A percentile compares a stretch with the other conserved stretches of the same genome.
Conservation (phyloP, 305 asterid genomes). For the Salvia sclarea region DNA sequence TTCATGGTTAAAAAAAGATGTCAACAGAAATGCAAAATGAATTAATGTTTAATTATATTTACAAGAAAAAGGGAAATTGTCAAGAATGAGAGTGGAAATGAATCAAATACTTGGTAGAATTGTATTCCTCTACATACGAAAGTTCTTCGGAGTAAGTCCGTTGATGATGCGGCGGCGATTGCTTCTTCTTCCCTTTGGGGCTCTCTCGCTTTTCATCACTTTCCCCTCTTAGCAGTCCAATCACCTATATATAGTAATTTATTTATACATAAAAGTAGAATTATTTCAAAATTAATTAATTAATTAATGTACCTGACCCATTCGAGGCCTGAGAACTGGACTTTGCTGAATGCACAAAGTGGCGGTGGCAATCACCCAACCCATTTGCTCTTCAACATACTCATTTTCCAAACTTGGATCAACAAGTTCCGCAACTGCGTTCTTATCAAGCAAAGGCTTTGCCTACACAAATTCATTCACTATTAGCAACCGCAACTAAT, state of each 20-base stretch:
- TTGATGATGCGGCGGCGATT: constrained; percentile 21
- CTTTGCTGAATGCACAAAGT: constrained; percentile 46
- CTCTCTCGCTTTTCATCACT: background rate
- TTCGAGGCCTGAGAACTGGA: constrained; percentile 57
- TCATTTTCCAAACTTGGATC: constrained; percentile 52
- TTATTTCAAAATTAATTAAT: too few relatives aligned
- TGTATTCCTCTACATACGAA: constrained; percentile 54
- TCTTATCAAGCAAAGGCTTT: constrained; percentile 56
- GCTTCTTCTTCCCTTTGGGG: constrained; percentile 8
- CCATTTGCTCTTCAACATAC: constrained; percentile 45
- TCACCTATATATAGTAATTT: constrained; percentile 42
- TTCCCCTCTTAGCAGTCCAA: constrained; percentile 38
- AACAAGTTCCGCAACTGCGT: constrained; percentile 39
- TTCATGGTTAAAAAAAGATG: background rate
- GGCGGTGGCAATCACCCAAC: constrained; percentile 50
- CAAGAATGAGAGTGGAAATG: background rate
- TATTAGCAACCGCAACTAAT: too few relatives aligned
- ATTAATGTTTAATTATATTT: too few relatives aligned
- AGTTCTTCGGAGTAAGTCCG: constrained; percentile 68
- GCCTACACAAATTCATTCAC: constrained; percentile 40
- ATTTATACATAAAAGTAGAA: too few relatives aligned
- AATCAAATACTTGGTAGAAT: constrained; percentile 56
- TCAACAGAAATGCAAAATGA: background rate
- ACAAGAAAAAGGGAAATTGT: too few relatives aligned
- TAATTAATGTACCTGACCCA: constrained; percentile 52